Percentiles rank a stretch among this genome's conserved stretches.
Conservation (phyloP, 345 rosid species). For the Moricandia moricandioides region DNA sequence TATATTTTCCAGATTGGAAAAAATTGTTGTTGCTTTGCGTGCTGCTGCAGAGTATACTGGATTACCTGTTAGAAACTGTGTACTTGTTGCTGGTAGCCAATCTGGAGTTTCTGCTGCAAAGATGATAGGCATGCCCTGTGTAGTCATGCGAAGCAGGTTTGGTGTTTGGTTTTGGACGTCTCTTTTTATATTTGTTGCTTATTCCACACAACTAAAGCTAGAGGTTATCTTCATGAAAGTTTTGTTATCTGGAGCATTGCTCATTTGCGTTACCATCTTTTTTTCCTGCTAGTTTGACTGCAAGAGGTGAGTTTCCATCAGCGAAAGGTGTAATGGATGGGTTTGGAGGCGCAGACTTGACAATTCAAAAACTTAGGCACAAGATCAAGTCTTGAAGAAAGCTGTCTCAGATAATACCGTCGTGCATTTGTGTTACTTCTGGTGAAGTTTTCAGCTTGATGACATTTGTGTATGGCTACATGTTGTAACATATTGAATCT, state of each 20-base stretch:
- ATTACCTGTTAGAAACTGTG: constrained; percentile 55
- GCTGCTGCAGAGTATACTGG: constrained; percentile 80
- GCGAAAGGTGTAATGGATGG: constrained; percentile 87
- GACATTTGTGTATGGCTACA: neutral
- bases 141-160: constrained; percentile 88
- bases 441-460: constrained; percentile 7
- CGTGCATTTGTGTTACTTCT: neutral
- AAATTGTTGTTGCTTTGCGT: constrained; percentile 75
- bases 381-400: constrained; percentile 44
- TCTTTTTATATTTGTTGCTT: neutral
- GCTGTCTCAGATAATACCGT: constrained; percentile 1
- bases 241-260: neutral
- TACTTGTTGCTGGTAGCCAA: constrained; percentile 85
- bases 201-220: no score
- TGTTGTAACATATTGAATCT: constrained; percentile 23
- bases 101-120: constrained; percentile 74
- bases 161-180: neutral
- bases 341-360: constrained; percentile 88
- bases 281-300: constrained; percentile 49
- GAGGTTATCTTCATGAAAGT: neutral
- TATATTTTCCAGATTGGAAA: constrained; percentile 50
- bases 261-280: neutral
- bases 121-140: constrained; percentile 84
- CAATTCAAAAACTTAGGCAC: constrained; percentile 52
- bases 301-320: constrained; percentile 81